A percentile compares a stretch with the other conserved stretches of the same genome.
Conservation (phyloP, 192 early-diverging fungal species). For the Coemansia erecta region DNA sequence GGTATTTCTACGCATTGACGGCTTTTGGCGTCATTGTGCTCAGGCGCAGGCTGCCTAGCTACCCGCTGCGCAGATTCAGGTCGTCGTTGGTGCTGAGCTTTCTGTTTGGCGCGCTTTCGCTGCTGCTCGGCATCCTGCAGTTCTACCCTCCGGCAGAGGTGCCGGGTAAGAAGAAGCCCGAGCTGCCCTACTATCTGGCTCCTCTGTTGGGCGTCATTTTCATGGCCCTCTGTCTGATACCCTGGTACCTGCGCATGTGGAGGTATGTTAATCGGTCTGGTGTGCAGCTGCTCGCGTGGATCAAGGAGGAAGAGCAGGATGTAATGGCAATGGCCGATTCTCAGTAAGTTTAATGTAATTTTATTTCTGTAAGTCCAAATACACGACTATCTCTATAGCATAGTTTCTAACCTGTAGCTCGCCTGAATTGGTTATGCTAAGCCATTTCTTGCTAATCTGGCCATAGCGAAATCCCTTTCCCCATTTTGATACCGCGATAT, state of each 20-base stretch:
- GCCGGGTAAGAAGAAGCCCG: slow-evolving; percentile 28
- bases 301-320: slow-evolving; percentile 44
- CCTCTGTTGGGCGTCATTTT: slow-evolving; percentile 41
- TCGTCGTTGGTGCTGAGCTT: slow-evolving; percentile 40
- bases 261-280: slow-evolving; percentile 36
- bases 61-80: slow-evolving; percentile 38
- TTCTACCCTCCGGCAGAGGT: slow-evolving; percentile 46
- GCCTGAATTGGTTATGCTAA: not conserved
- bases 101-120: slow-evolving; percentile 38
- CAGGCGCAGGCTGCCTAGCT: slow-evolving; percentile 34
- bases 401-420: not conserved
- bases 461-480: not conserved
- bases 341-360: not conserved
- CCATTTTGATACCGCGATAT: not conserved
- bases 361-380: slow-evolving; percentile 1
- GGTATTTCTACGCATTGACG: slow-evolving; percentile 59
- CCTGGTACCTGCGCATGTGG: slow-evolving; percentile 50
- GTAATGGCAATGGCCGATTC: slow-evolving; percentile 24
- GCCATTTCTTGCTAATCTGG: not conserved
- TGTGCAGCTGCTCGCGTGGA: slow-evolving; percentile 36
- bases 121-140: slow-evolving; percentile 38
- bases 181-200: slow-evolving; percentile 40
- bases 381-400: not conserved
- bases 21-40: slow-evolving; percentile 56
- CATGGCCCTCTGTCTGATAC: slow-evolving; percentile 31